Evolutionary conservation across 768 basidiomycete genomes (phyloP), one percentile per base, ranked within the genome.

Genomic region (Gyrodon lividus): DNA sequence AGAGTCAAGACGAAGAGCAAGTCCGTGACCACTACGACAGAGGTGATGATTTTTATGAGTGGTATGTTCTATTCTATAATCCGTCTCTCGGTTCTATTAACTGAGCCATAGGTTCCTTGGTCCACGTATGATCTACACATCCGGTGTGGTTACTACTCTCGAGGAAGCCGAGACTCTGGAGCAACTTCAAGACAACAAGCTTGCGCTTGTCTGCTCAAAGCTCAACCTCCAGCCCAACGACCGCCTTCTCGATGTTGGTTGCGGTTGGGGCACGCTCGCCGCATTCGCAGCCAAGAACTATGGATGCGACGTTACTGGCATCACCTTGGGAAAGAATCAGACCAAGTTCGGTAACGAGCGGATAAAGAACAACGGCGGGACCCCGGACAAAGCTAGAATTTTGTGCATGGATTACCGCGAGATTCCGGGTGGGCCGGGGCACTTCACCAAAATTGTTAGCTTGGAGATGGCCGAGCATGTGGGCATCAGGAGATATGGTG

Each of bases 381-480:
- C 78, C 10, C 66, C 86, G 3, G 79, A 83, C 64, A 82, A 87
- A 64, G 95, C 93, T 2, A 82, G 94, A 50, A 93, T 98, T 59
- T 74, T 98, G 47, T 96, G 96, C 77, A 84, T 83, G 63, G 95
- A 98, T 68, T 95, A 89, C 70, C 85, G 95, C 26, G 90, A 97
- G 50, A 89, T 98, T 59, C 91, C 92, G 31, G 80, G 82, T 26
- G 79, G 84, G 50, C 70, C 73, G 42, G 85, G 86, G 46, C 82
- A 83, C 51, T 99, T 89, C 65, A 86, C 84, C 63, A 98, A 98
- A 77, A 98, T 99, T 47, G 93, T 96, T 43, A 87, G 85, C 55
- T 78, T 99, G 55, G 97, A 99, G 70, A 98, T 98, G 96, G 96
- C 96, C 16, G 97, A 99, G 84, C 97, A 99, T 67, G 97, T 99